These are phyloP conservation scores for Penicillium sp. DNA, from an alignment of 2,329 filamentous ascomycete genomes.

Conservation along the genomic window DNA sequence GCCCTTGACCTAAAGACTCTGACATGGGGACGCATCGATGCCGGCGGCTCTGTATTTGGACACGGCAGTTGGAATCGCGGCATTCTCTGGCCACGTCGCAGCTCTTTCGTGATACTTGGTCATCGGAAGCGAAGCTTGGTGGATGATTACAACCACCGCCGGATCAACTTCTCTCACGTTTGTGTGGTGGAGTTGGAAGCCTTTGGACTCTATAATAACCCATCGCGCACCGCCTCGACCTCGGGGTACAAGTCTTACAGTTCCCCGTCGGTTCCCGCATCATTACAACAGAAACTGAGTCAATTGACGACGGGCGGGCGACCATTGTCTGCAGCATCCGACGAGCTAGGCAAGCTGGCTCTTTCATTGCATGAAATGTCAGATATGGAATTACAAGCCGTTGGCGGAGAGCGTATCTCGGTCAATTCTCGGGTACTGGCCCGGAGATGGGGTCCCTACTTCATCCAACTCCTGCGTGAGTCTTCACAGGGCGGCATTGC, in stretches of 20 bases:
- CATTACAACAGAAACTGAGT: conserved; percentile 47
- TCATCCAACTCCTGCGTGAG: conserved; percentile 84
- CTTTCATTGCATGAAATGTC: conserved; percentile 75
- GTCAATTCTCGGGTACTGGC: conserved; percentile 87
- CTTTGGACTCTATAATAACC: conserved; percentile 96
- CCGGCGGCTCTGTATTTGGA: conserved; percentile 86
- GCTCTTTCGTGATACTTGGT: conserved; percentile 91
- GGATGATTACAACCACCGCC: conserved; percentile 95
- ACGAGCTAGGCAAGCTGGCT: conserved; percentile 78
- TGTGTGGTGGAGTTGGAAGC: conserved; percentile 96
- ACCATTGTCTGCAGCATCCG: conserved; percentile 68
- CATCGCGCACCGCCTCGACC: conserved; percentile 68
- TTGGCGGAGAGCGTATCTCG: conserved; percentile 84
- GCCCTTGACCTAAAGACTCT: conserved; percentile 81
- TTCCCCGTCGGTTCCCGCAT: conserved; percentile 57
- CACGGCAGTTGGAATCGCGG: conserved; percentile 98
- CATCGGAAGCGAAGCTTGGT: conserved; percentile 90
- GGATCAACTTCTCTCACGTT: conserved; percentile 95
- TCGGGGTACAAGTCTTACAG: conserved; percentile 83
- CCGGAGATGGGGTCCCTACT: conserved; percentile 89
- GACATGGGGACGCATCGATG: conserved; percentile 94
- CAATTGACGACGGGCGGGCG: conserved; percentile 67
- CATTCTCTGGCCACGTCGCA: conserved; percentile 85
- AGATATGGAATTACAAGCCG: conserved; percentile 94
- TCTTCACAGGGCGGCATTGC: conserved; percentile 64